phyloP scores from a whole-genome alignment of 208 protist species.

The Leishmania arabica region DNA sequence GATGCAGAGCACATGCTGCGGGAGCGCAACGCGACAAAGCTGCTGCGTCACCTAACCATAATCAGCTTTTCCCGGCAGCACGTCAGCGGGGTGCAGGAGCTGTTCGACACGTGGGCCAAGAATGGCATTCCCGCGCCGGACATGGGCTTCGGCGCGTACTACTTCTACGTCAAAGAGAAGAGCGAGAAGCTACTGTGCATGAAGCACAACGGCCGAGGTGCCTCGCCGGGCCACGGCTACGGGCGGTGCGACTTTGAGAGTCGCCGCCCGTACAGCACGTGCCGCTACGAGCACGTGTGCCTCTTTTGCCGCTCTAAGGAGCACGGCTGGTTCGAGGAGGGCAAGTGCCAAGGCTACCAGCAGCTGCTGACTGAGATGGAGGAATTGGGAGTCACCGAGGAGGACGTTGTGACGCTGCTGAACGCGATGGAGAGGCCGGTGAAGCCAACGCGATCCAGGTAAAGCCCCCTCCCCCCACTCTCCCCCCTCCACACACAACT shows the following conservation, averaged over 20 bases:
- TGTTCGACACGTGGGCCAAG: slow-evolving; percentile 64
- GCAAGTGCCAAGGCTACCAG: slow-evolving; percentile 63
- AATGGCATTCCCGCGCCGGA: slow-evolving; percentile 70
- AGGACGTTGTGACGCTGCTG: slow-evolving; percentile 53
- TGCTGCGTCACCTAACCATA: slow-evolving; percentile 68
- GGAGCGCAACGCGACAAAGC: slow-evolving; percentile 38
- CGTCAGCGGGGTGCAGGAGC: slow-evolving; percentile 45
- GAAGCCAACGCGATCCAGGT: slow-evolving; percentile 17
- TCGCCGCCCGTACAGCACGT: slow-evolving; percentile 60
- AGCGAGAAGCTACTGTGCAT: slow-evolving; percentile 66
- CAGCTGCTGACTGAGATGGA: slow-evolving; percentile 61
- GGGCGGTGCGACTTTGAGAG: slow-evolving; percentile 75
- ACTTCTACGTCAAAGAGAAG: slow-evolving; percentile 76
- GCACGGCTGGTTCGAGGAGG: slow-evolving; percentile 84
- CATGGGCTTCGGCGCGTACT: slow-evolving; percentile 75
- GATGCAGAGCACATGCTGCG: slow-evolving; percentile 52
- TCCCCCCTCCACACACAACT: neutral
- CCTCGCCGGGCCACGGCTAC: slow-evolving; percentile 51
- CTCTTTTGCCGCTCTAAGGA: slow-evolving; percentile 69
- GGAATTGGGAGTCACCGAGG: slow-evolving; percentile 51
- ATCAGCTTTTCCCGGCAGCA: slow-evolving; percentile 60
- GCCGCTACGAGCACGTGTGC: slow-evolving; percentile 78
- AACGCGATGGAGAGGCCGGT: slow-evolving; percentile 57
- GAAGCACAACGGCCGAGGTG: slow-evolving; percentile 74
- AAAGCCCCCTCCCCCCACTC: neutral